These are phyloP conservation scores for Pisolithus sp. DNA, from an alignment of 768 basidiomycete genomes.

Conservation along the genomic window DNA sequence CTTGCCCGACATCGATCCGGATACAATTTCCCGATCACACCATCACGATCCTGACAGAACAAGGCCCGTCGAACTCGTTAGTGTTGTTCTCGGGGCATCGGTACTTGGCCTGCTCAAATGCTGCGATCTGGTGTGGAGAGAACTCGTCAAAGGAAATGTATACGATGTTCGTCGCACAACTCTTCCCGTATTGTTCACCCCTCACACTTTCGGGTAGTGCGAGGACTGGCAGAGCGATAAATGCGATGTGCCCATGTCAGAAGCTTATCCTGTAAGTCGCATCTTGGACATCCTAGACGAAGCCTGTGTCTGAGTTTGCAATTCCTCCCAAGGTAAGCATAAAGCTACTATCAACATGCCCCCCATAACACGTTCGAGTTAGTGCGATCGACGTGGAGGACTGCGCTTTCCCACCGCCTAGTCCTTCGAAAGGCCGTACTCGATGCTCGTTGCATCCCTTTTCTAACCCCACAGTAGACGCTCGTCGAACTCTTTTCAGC, in stretches of 20 bases:
- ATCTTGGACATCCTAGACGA: constrained; percentile 51
- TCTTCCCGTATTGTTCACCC: constrained; percentile 6
- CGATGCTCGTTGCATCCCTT: neutral
- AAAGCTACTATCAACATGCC: neutral
- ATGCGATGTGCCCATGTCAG: constrained; percentile 70
- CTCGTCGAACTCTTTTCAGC: constrained; percentile 21
- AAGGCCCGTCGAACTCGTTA: constrained; percentile 58
- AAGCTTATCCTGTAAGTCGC: constrained; percentile 50
- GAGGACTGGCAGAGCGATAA: constrained; percentile 92
- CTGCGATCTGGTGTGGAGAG: constrained; percentile 77
- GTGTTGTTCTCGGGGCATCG: constrained; percentile 59
- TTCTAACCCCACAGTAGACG: constrained; percentile 14
- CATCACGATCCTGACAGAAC: constrained; percentile 29
- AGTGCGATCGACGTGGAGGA: constrained; percentile 46
- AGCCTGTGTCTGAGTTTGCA: constrained; percentile 54
- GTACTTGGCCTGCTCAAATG: constrained; percentile 70
- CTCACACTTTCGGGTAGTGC: constrained; percentile 36
- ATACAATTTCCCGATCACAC: constrained; percentile 31
- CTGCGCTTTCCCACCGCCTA: constrained; percentile 47
- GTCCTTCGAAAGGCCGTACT: constrained; percentile 48
- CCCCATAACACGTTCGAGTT: constrained; percentile 6
- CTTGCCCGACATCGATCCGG: constrained; percentile 54
- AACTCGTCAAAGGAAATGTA: constrained; percentile 67
- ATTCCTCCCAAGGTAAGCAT: constrained; percentile 35
- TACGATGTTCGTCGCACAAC: constrained; percentile 57